phyloP scores from a whole-genome alignment of 1,139 yeast species.

The Sugiyamaella xylanicola region DNA sequence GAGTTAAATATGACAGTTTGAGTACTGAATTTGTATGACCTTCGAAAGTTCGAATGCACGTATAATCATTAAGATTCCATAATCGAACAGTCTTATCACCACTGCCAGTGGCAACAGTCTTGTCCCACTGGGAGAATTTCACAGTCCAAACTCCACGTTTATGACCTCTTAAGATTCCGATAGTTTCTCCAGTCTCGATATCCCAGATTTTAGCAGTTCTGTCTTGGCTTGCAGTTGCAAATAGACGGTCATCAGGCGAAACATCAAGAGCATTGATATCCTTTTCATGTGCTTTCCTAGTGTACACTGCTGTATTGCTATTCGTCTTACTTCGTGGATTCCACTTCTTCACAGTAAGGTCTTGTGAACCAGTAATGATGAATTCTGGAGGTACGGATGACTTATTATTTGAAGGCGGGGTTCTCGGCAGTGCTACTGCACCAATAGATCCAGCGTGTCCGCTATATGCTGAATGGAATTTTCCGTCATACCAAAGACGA shows the following conservation, averaged over 20 bases:
- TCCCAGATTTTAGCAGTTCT: constrained; percentile 91
- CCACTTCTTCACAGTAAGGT: constrained; percentile 92
- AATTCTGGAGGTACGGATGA: constrained; percentile 60
- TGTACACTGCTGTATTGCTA: constrained; percentile 61
- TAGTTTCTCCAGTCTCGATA: constrained; percentile 73
- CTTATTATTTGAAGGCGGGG: constrained; percentile 41
- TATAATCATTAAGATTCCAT: constrained; percentile 81
- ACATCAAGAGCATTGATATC: constrained; percentile 88
- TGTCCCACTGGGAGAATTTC: constrained; percentile 76
- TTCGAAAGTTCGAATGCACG: constrained; percentile 80
- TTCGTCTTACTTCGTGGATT: constrained; percentile 37
- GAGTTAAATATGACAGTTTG: constrained; percentile 69
- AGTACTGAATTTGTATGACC: constrained; percentile 95
- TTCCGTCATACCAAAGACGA: constrained; percentile 61
- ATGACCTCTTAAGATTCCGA: constrained; percentile 86
- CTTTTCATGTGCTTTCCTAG: constrained; percentile 95
- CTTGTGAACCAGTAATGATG: constrained; percentile 82
- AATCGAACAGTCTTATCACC: constrained; percentile 90
- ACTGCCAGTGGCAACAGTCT: constrained; percentile 68
- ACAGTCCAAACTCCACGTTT: constrained; percentile 95
- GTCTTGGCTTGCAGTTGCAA: constrained; percentile 97
- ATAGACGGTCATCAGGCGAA: constrained; percentile 81
- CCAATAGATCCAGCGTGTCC: constrained; percentile 91
- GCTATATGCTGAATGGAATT: constrained; percentile 44
- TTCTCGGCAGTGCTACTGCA: constrained; percentile 74